phyloP scores from a whole-genome alignment of 1,139 yeast genomes.

The Blastobotrys ciferrii region DNA sequence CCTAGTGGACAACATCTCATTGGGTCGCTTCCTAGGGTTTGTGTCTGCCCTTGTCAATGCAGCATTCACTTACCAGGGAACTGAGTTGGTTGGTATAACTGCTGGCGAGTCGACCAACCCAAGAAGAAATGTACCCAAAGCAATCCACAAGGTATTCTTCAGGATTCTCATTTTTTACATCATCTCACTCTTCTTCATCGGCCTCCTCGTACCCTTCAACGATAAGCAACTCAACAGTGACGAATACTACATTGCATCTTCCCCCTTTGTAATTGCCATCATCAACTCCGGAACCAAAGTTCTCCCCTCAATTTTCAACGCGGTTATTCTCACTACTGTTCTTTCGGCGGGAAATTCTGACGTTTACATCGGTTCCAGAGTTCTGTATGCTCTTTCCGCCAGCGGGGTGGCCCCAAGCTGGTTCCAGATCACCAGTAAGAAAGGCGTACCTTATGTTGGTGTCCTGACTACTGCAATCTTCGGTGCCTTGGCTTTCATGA shows the following conservation, averaged over 20 bases:
- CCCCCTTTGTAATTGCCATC: conserved; percentile 69
- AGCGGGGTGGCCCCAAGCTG: conserved; percentile 52
- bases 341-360: conserved; percentile 75
- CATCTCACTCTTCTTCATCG: conserved; percentile 62
- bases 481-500: conserved; percentile 53
- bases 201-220: conserved; percentile 71
- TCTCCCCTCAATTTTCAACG: conserved; percentile 64
- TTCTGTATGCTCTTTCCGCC: conserved; percentile 58
- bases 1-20: conserved; percentile 43
- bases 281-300: conserved; percentile 65
- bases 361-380: conserved; percentile 60
- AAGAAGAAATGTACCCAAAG: conserved; percentile 71
- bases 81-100: conserved; percentile 72
- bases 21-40: conserved; percentile 62
- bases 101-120: conserved; percentile 80
- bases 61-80: conserved; percentile 73
- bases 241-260: conserved; percentile 61
- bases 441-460: conserved; percentile 60
- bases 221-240: conserved; percentile 52
- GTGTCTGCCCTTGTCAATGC: conserved; percentile 62
- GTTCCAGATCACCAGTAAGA: conserved; percentile 45
- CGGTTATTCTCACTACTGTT: conserved; percentile 57
- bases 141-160: conserved; percentile 71
- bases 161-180: conserved; percentile 72
- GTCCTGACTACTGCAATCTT: conserved; percentile 48